Evolutionary conservation across 2,329 filamentous ascomycete species (phyloP), one percentile per base, ranked within the genome.

Genomic region (Talaromyces amestolkiae): DNA sequence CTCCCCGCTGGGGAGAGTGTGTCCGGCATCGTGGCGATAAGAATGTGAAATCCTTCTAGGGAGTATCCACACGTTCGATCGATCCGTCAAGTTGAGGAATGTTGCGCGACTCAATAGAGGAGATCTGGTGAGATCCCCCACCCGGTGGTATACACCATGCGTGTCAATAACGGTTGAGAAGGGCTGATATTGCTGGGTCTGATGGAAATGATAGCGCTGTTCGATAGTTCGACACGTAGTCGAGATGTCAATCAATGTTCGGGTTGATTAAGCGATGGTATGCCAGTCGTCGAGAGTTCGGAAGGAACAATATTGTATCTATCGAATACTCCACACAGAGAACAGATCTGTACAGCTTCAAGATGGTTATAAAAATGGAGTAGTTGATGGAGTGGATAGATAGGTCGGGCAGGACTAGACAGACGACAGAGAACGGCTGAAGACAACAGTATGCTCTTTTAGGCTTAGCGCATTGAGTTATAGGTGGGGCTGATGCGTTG

Each of bases 1-100:
- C 83, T 86, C 70, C 87, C 87, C 3, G 87, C 80, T 39, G 85
- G 79, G 58, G 86, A 82, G 17, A 88, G 80, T 27, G 74, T 73
- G 70, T 75, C 72, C 33, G 72, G 66, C 77, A 78, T 79, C 63
- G 41, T 71, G 60, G 58, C 15, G 67, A 17, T 24, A 39, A 39
- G 37, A 59, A 59, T 33, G 56, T 60, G 43, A 27, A 19, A 22
- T 45, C 43, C n/a, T 53, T 58, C 64, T 63, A 63, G 17, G 62
- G 39, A 49, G 61, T 41, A 22, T 60, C 59, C 53, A 58, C 62
- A 62, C 65, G 61, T 64, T 66, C 27, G 58, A 64, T 59, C 67
- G 69, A 68, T 70, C 65, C 70, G 67, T 72, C 73, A 62, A 61
- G 51, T 19, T 41, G 74, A 73, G 75, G 76, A 79, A 80, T 81